Evolutionary conservation across 352 stramenopile species (phyloP).

Genomic region (Globisporangium viniferum): DNA sequence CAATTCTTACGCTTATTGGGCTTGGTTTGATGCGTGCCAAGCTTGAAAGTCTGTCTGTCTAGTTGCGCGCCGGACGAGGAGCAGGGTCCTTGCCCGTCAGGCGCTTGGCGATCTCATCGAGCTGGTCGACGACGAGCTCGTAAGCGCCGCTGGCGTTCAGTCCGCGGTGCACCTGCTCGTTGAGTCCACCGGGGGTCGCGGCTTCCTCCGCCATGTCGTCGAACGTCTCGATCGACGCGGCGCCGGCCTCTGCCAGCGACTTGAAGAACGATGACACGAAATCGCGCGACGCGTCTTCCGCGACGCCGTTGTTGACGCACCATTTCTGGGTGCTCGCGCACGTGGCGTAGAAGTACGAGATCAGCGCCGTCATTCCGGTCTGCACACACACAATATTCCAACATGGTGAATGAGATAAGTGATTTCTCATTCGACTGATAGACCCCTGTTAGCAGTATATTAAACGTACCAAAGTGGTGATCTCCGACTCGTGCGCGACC

Average conservation of each 20-base stretch:
- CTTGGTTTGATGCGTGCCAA: not conserved
- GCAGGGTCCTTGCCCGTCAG: slow-evolving; percentile 65
- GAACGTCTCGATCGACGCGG: slow-evolving; percentile 68
- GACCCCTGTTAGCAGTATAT: not conserved
- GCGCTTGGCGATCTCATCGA: slow-evolving; percentile 83
- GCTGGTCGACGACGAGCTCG: slow-evolving; percentile 74
- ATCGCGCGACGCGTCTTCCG: slow-evolving; percentile 62
- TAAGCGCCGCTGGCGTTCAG: slow-evolving; percentile 67
- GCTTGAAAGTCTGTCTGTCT: slow-evolving; percentile 2
- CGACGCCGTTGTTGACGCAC: slow-evolving; percentile 84
- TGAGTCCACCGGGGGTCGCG: slow-evolving; percentile 75
- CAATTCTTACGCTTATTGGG: not conserved
- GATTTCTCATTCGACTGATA: not conserved
- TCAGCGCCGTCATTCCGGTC: slow-evolving; percentile 83
- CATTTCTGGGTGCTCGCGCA: slow-evolving; percentile 81
- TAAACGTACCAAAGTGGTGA: slow-evolving; percentile 64
- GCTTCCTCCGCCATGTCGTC: slow-evolving; percentile 84
- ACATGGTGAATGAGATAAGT: not conserved
- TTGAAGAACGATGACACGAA: slow-evolving; percentile 86
- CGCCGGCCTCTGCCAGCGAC: slow-evolving; percentile 68
- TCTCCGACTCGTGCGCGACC: slow-evolving; percentile 72
- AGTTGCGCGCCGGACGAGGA: slow-evolving; percentile 39
- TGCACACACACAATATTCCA: slow-evolving; percentile 15
- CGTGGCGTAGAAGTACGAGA: slow-evolving; percentile 86
- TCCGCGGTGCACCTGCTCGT: slow-evolving; percentile 81